Evolutionary conservation across 2,329 filamentous ascomycete species (phyloP).

Genomic region (Colletotrichum paranaense): DNA sequence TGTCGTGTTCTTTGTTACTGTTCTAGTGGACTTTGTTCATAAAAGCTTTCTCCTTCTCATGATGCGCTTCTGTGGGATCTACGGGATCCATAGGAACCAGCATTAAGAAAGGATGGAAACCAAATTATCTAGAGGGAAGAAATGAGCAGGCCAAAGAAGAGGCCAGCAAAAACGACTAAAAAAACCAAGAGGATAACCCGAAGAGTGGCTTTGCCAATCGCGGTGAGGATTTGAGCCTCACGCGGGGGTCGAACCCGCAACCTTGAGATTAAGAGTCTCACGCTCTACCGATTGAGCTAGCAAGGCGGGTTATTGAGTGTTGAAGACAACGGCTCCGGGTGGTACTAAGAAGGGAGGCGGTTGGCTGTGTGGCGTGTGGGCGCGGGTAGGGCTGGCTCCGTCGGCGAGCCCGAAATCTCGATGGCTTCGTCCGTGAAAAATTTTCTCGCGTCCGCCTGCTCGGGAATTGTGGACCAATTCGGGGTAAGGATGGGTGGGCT

Average conservation of each 20-base stretch:
- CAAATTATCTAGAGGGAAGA: too few species aligned
- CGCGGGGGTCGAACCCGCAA: slow-evolving; percentile 40
- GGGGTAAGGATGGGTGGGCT: background rate
- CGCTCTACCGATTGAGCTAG: slow-evolving; percentile 36
- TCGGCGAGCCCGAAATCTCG: slow-evolving; percentile 13
- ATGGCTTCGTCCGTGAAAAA: background rate
- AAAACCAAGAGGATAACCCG: background rate
- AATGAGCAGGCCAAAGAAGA: background rate
- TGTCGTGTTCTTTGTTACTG: too few species aligned
- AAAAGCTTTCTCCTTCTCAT: too few species aligned
- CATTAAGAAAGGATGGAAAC: too few species aligned
- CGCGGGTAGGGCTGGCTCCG: too few species aligned
- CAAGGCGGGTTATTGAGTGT: slow-evolving; percentile 25
- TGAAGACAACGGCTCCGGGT: accelerated
- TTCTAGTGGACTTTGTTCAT: too few species aligned
- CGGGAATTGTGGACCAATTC: background rate
- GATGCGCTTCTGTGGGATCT: too few species aligned
- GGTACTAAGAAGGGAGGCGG: background rate
- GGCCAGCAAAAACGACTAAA: background rate
- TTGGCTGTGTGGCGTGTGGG: background rate
- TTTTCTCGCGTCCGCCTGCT: background rate
- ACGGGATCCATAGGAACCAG: too few species aligned
- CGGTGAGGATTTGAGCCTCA: slow-evolving; percentile 34
- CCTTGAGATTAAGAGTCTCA: slow-evolving; percentile 68
- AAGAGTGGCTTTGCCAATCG: slow-evolving; percentile 6